phyloP scores from a whole-genome alignment of 768 basidiomycete genomes.

The Nevesoporus exiguus region DNA sequence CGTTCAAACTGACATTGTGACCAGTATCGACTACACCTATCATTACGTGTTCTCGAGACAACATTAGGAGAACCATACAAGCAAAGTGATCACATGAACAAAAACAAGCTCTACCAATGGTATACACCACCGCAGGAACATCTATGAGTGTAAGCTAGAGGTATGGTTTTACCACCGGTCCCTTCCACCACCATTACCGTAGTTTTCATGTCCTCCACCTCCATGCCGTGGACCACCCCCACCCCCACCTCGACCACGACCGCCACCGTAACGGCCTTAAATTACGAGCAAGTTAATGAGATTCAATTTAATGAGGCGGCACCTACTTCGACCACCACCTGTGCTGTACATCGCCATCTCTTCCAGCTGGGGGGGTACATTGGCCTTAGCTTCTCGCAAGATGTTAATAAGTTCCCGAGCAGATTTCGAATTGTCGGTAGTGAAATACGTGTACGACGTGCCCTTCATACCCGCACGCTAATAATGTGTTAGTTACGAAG shows the following conservation, averaged over 20 bases:
- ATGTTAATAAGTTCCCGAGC: slow-evolving; percentile 90
- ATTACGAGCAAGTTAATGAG: background rate
- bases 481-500: slow-evolving; percentile 14
- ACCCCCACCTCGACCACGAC: slow-evolving; percentile 29
- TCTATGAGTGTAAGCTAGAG: slow-evolving; percentile 20
- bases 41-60: too few relatives aligned
- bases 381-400: slow-evolving; percentile 81
- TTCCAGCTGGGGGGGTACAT: slow-evolving; percentile 83
- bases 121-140: slow-evolving; percentile 21
- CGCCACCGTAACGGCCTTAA: slow-evolving; percentile 60
- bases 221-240: slow-evolving; percentile 23
- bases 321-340: slow-evolving; percentile 69
- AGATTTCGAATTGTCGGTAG: slow-evolving; percentile 91
- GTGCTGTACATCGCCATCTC: slow-evolving; percentile 90
- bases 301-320: background rate
- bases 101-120: slow-evolving; percentile 20
- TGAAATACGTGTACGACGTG: slow-evolving; percentile 93
- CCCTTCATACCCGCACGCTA: slow-evolving; percentile 92
- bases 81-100: background rate
- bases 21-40: too few relatives aligned
- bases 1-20: too few relatives aligned
- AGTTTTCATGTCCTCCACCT: slow-evolving; percentile 23
- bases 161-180: slow-evolving; percentile 22
- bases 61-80: background rate
- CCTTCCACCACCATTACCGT: slow-evolving; percentile 23